Evolutionary conservation across 176 grass and related monocot species (phyloP).

Genomic region (Zoysia japonica): DNA sequence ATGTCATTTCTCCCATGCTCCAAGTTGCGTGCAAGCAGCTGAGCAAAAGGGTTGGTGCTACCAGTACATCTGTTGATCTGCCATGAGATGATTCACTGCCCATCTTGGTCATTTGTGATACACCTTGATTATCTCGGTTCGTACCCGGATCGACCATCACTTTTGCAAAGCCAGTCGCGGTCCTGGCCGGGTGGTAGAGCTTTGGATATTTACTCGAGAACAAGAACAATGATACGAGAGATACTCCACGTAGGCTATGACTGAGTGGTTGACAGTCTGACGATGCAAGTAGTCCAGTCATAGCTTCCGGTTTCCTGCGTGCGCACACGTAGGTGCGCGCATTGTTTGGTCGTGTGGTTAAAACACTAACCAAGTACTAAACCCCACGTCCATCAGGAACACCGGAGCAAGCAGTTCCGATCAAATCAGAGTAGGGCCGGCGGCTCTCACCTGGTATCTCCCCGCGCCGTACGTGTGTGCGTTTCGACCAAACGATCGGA

Average conservation of each 20-base stretch:
- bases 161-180: background rate
- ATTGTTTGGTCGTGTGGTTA: background rate
- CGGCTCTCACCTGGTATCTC: background rate
- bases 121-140: background rate
- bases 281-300: too few species aligned
- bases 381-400: background rate
- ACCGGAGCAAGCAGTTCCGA: background rate
- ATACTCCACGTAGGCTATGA: too few species aligned
- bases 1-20: too few species aligned
- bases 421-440: background rate
- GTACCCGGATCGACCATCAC: background rate
- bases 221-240: too few species aligned
- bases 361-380: slow-evolving; percentile 2
- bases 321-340: background rate
- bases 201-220: too few species aligned
- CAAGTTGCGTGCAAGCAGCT: background rate
- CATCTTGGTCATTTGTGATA: background rate
- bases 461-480: slow-evolving; percentile 1
- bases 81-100: too few species aligned
- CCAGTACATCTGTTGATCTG: too few species aligned
- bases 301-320: background rate
- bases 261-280: too few species aligned
- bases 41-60: background rate
- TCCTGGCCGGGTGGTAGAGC: background rate
- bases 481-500: background rate